Percentiles rank a stretch among this genome's conserved stretches.
These are phyloP conservation scores for Phyllostachys edulis DNA, from an alignment of 176 grass and related monocot genomes.

Conservation along the genomic window DNA sequence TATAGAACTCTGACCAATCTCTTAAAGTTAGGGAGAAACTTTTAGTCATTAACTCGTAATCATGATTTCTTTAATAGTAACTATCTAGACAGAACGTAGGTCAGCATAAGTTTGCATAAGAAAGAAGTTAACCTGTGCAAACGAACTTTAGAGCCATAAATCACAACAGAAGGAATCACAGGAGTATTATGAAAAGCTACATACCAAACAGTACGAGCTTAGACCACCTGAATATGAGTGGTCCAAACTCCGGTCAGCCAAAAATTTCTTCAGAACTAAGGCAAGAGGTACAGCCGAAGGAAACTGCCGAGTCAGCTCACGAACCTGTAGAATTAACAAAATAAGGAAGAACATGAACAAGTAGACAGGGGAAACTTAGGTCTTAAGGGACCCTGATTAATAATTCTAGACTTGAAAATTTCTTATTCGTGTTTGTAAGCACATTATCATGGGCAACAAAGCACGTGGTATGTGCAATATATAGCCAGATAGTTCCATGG, in stretches of 20 bases:
- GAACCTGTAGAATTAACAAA: slow-evolving; percentile 62
- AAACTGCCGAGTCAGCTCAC: slow-evolving; percentile 86
- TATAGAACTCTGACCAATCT: not conserved
- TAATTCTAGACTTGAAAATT: slow-evolving; percentile 3
- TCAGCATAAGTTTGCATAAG: not conserved
- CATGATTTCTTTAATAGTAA: not conserved
- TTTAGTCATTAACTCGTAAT: slow-evolving; percentile 5
- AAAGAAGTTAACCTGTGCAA: slow-evolving; percentile 8
- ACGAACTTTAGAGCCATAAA: slow-evolving; percentile 9
- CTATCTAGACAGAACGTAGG: not conserved
- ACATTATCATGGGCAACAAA: slow-evolving; percentile 6
- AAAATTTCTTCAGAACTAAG: slow-evolving; percentile 90
- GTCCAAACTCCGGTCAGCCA: slow-evolving; percentile 92
- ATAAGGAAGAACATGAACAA: slow-evolving; percentile 13
- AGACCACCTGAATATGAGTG: slow-evolving; percentile 94
- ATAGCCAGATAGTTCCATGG: not conserved
- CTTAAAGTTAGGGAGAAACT: not conserved
- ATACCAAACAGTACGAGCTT: slow-evolving; percentile 98
- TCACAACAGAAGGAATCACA: not conserved
- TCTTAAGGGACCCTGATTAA: not conserved
- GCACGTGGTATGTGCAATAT: not conserved
- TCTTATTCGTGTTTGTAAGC: slow-evolving; percentile 12
- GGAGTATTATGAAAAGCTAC: slow-evolving; percentile 13
- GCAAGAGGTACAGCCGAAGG: slow-evolving; percentile 86
- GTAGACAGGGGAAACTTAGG: slow-evolving; percentile 3